Conservation (phyloP, 1,284 basidiomycete species). For the Ceraceosorus guamensis region DNA sequence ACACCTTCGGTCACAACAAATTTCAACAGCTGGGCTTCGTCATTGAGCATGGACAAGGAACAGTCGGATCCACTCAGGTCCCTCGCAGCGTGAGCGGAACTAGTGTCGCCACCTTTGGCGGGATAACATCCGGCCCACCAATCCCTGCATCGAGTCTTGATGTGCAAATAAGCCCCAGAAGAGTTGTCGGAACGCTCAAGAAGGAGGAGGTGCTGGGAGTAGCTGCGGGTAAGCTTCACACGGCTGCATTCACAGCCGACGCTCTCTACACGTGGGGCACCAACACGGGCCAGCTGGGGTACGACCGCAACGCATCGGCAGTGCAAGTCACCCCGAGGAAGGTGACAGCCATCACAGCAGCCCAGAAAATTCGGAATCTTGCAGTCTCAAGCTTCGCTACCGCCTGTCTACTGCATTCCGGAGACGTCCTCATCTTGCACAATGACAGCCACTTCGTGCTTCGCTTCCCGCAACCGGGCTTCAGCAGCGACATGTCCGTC, state of each 20-base stretch:
- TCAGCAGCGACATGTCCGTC: slow-evolving; percentile 57
- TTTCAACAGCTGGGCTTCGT: slow-evolving; percentile 72
- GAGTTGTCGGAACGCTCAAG: slow-evolving; percentile 69
- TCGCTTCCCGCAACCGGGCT: slow-evolving; percentile 50
- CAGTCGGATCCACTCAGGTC: slow-evolving; percentile 22
- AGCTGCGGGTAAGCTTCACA: slow-evolving; percentile 78
- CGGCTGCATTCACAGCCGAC: slow-evolving; percentile 76
- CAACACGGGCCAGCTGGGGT: slow-evolving; percentile 83
- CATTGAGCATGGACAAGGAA: slow-evolving; percentile 57
- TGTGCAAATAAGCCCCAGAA: slow-evolving; percentile 69
- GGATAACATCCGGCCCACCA: too few species aligned
- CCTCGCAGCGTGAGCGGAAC: slow-evolving; percentile 49
- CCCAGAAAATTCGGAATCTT: slow-evolving; percentile 38
- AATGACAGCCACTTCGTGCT: slow-evolving; percentile 67
- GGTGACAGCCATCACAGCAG: slow-evolving; percentile 57
- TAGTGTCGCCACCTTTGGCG: slow-evolving; percentile 29
- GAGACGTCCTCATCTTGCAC: slow-evolving; percentile 76
- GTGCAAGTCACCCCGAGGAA: slow-evolving; percentile 73
- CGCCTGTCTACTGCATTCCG: slow-evolving; percentile 64
- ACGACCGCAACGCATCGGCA: slow-evolving; percentile 57
- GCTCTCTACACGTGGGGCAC: slow-evolving; percentile 94
- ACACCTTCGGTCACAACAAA: slow-evolving; percentile 78
- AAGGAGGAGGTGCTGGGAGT: slow-evolving; percentile 74
- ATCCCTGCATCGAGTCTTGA: slow-evolving; percentile 28
- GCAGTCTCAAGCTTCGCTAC: slow-evolving; percentile 63